Evolutionary conservation across 2,329 filamentous ascomycete genomes (phyloP).

Genomic region (Talaromyces sp.): DNA sequence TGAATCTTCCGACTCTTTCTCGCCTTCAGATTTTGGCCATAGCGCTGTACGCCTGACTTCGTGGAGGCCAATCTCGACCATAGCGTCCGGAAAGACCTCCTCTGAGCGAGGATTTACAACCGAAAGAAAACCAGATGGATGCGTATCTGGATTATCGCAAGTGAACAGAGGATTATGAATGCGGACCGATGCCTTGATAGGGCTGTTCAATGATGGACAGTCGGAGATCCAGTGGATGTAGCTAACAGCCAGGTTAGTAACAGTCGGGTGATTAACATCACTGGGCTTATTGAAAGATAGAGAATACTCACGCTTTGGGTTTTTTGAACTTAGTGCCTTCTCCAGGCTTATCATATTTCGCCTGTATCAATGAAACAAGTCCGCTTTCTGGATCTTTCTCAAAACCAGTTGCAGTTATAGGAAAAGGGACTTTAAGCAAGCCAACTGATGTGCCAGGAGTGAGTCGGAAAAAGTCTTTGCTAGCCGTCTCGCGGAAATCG

Average conservation of each 20-base stretch:
- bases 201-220: slow-evolving; percentile 56
- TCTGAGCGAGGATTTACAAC: slow-evolving; percentile 84
- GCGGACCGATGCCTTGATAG: slow-evolving; percentile 64
- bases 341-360: slow-evolving; percentile 60
- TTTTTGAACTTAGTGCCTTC: slow-evolving; percentile 58
- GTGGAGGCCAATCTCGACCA: slow-evolving; percentile 78
- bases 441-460: slow-evolving; percentile 70
- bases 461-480: slow-evolving; percentile 70
- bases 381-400: slow-evolving; percentile 60
- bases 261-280: slow-evolving; percentile 7
- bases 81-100: slow-evolving; percentile 67
- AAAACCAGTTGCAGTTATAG: slow-evolving; percentile 64
- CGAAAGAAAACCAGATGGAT: slow-evolving; percentile 72
- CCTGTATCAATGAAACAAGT: slow-evolving; percentile 61
- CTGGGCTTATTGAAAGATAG: background rate
- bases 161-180: slow-evolving; percentile 82
- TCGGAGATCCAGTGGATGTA: slow-evolving; percentile 85
- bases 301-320: slow-evolving; percentile 60
- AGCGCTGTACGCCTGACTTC: slow-evolving; percentile 69
- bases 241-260: slow-evolving; percentile 29
- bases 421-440: slow-evolving; percentile 64
- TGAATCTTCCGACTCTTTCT: slow-evolving; percentile 28
- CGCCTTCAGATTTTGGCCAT: slow-evolving; percentile 70
- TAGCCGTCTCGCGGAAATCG: slow-evolving; percentile 70
- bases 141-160: slow-evolving; percentile 71